Evolutionary conservation across 176 grass and related monocot species (phyloP).

Genomic region (Coix lacrymajobi): DNA sequence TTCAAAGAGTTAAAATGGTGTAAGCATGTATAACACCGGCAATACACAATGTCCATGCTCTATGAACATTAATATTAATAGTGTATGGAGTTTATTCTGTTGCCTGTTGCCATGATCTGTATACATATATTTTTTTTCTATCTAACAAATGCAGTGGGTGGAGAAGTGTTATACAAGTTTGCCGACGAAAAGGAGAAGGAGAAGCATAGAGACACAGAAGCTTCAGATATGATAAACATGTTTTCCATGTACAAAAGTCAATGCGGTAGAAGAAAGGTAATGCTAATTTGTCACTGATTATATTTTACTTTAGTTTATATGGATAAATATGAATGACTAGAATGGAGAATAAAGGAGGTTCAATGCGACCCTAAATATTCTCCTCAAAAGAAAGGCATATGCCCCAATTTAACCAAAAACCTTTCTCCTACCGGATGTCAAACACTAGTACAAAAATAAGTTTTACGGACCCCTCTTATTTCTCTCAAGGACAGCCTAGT

Average conservation of each 20-base stretch:
- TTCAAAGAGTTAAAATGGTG: no score
- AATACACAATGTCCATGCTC: background rate
- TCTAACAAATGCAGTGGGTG: constrained; percentile 38
- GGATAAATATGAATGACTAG: background rate
- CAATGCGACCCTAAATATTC: background rate
- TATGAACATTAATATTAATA: background rate
- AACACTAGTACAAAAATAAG: no score
- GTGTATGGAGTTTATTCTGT: background rate
- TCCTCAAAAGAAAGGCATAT: no score
- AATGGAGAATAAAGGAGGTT: background rate
- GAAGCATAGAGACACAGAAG: constrained; percentile 38
- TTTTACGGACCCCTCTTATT: no score
- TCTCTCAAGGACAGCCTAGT: no score
- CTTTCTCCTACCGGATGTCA: background rate
- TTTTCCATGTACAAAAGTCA: constrained; percentile 34
- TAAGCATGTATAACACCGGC: background rate
- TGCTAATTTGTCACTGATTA: background rate
- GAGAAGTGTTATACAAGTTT: constrained; percentile 26
- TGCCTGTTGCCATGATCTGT: background rate
- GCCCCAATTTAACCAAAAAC: background rate
- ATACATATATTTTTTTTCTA: background rate
- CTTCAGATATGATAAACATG: constrained; percentile 27
- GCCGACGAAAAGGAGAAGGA: constrained; percentile 50
- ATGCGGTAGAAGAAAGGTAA: constrained; percentile 36
- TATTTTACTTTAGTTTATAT: background rate